Conservation (phyloP, 2,329 filamentous ascomycete genomes). For the Diaporthe amygdali region DNA sequence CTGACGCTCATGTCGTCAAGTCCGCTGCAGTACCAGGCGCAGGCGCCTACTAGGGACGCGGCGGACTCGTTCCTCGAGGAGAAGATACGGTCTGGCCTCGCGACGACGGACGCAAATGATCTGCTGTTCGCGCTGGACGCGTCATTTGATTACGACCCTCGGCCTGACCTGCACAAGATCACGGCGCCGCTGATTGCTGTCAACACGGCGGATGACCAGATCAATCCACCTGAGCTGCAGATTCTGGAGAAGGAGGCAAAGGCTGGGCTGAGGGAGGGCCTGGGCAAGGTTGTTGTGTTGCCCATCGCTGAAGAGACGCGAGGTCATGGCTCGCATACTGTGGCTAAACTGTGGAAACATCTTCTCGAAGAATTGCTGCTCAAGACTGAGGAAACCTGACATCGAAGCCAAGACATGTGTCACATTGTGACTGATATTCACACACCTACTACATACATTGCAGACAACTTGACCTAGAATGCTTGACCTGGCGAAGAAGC, state of each 20-base stretch:
- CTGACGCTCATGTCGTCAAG: constrained; percentile 30
- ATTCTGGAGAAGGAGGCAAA: constrained; percentile 27
- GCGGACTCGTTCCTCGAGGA: constrained; percentile 30
- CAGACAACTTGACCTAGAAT: neutral
- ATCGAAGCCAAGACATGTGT: neutral
- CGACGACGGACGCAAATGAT: constrained; percentile 29
- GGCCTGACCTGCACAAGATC: constrained; percentile 29
- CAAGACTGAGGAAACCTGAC: neutral
- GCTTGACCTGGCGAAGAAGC: neutral
- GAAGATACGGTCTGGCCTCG: constrained; percentile 13
- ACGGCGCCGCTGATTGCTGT: constrained; percentile 30
- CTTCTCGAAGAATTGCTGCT: constrained; percentile 17
- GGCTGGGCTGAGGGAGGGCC: neutral
- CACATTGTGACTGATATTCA: neutral
- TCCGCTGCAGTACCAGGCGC: constrained; percentile 29
- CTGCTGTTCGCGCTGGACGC: constrained; percentile 29
- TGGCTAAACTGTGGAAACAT: constrained; percentile 25
- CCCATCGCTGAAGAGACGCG: constrained; percentile 26
- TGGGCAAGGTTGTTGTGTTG: constrained; percentile 26
- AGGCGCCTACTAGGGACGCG: constrained; percentile 27
- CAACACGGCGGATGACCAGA: constrained; percentile 35
- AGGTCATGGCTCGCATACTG: constrained; percentile 29
- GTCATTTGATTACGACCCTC: constrained; percentile 33
- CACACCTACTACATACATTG: neutral
- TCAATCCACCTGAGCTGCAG: constrained; percentile 35